These are phyloP conservation scores for Rugiboletus extremiorientalis DNA, from an alignment of 1,284 basidiomycete species.

Conservation along the genomic window DNA sequence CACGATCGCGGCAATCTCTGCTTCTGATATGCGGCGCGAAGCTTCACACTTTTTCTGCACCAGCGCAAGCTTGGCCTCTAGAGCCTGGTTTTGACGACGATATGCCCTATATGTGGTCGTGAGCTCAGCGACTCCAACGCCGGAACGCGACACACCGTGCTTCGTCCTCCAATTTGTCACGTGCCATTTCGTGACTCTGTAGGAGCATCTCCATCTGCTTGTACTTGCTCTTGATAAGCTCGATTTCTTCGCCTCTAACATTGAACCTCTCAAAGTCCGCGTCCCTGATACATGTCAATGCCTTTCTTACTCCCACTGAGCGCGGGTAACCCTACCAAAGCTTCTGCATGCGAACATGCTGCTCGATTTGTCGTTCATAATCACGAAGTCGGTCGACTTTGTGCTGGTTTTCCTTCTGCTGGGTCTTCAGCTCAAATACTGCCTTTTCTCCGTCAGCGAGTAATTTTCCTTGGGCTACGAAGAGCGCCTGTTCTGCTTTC, in stretches of 20 bases:
- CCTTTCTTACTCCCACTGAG: background rate
- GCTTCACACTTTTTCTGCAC: conserved; percentile 37
- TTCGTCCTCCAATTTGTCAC: conserved; percentile 50
- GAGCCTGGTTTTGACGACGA: conserved; percentile 54
- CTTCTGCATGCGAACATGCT: conserved; percentile 65
- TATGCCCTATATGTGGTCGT: conserved; percentile 41
- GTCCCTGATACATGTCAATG: conserved; percentile 49
- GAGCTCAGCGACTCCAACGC: conserved; percentile 5
- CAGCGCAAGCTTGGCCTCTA: conserved; percentile 53
- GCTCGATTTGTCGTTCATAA: conserved; percentile 73
- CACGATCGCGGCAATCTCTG: conserved; percentile 43
- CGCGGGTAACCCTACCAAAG: conserved; percentile 54
- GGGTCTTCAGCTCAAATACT: conserved; percentile 62
- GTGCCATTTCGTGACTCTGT: conserved; percentile 53
- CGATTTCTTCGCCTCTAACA: conserved; percentile 57
- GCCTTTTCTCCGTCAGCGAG: conserved; percentile 59
- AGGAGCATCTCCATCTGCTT: conserved; percentile 64
- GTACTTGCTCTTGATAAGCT: conserved; percentile 52
- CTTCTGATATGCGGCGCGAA: conserved; percentile 37
- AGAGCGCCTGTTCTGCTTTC: conserved; percentile 51
- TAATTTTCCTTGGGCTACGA: conserved; percentile 64
- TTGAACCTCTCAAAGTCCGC: conserved; percentile 70
- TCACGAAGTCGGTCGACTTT: conserved; percentile 71
- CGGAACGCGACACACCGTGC: conserved; percentile 45
- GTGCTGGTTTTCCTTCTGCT: conserved; percentile 67